phyloP scores from a whole-genome alignment of 768 basidiomycete genomes.

The Porpolomopsis calyptriformis region DNA sequence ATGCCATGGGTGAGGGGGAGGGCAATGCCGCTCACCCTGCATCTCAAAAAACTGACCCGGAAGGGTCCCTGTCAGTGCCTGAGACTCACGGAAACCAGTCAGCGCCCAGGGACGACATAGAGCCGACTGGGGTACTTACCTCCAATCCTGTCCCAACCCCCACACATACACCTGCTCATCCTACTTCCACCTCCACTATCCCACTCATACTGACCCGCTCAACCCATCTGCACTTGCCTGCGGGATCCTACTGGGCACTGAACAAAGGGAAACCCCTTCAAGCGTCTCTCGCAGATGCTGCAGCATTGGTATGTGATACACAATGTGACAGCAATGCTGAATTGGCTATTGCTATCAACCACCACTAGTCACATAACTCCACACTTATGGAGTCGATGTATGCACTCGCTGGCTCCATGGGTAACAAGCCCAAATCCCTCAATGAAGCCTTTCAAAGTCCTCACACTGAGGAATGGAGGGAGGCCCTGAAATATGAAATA shows the following conservation, averaged over 20 bases:
- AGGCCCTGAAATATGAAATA: background rate
- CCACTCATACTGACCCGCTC: no score
- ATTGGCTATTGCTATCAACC: background rate
- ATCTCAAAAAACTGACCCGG: background rate
- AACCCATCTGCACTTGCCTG: background rate
- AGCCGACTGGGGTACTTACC: background rate
- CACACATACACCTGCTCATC: background rate
- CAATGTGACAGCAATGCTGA: background rate
- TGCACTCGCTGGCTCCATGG: background rate
- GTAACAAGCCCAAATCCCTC: background rate
- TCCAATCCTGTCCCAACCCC: background rate
- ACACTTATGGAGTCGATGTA: background rate
- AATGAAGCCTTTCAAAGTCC: background rate
- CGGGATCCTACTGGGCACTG: background rate
- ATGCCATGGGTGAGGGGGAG: background rate
- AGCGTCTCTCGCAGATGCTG: background rate
- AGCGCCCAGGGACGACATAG: background rate
- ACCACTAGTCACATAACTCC: background rate
- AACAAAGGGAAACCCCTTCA: background rate
- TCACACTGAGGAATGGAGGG: background rate
- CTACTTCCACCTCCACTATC: background rate
- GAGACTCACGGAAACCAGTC: background rate
- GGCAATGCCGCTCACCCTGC: background rate
- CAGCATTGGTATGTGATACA: background rate
- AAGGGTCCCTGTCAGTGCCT: background rate